Evolutionary conservation across 768 basidiomycete species (phyloP).

Genomic region (Lactarius sanguifluus): DNA sequence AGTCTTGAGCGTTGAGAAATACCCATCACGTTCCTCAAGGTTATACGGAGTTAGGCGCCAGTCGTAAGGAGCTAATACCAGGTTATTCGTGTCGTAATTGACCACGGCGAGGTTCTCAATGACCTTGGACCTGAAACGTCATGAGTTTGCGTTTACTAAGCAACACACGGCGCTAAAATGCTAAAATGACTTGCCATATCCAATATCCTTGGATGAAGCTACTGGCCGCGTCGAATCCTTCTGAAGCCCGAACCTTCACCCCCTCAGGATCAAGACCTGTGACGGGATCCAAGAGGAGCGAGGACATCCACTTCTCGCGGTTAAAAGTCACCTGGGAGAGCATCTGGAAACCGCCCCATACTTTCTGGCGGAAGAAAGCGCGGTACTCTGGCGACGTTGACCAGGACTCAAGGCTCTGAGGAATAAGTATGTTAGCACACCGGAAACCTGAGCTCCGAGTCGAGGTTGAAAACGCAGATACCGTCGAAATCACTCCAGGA

Average conservation of each 20-base stretch:
- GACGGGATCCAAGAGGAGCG: conserved; percentile 86
- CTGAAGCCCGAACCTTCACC: conserved; percentile 85
- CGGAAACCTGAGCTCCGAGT: neutral
- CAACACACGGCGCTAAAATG: neutral
- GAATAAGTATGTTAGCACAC: neutral
- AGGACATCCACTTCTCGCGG: conserved; percentile 84
- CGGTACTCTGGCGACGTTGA: conserved; percentile 83
- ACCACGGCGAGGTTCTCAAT: conserved; percentile 93
- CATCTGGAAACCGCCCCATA: conserved; percentile 82
- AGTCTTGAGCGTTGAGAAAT: conserved; percentile 79
- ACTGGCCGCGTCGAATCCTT: conserved; percentile 89
- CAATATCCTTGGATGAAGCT: conserved; percentile 89
- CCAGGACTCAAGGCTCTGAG: conserved; percentile 88
- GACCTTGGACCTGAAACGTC: conserved; percentile 69
- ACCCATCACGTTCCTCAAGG: conserved; percentile 87
- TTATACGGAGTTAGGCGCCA: conserved; percentile 90
- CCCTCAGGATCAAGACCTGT: conserved; percentile 89
- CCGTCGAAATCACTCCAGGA: conserved; percentile 88
- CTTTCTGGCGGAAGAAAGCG: conserved; percentile 87
- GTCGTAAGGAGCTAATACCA: conserved; percentile 84
- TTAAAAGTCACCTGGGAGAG: conserved; percentile 80
- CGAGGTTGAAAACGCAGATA: conserved; percentile 36
- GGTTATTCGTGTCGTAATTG: conserved; percentile 89
- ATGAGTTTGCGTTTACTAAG: neutral
- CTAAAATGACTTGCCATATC: conserved; percentile 65